Evolutionary conservation across 371 early-diverging fungal species (phyloP).

Genomic region (Actinomucor elegans): DNA sequence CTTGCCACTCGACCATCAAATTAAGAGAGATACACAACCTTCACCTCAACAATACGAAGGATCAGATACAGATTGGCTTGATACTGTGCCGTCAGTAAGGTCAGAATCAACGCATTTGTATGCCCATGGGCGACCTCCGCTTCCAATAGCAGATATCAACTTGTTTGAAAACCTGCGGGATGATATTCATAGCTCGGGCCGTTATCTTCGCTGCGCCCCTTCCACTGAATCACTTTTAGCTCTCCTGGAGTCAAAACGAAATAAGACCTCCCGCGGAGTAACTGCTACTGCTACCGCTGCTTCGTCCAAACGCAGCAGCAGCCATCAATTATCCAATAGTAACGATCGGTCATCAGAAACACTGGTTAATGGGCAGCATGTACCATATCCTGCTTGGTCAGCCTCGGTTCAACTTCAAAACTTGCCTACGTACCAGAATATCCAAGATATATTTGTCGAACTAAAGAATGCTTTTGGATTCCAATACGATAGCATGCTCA

Average conservation of each 20-base stretch:
- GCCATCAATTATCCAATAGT: background rate
- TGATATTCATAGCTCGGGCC: constrained; percentile 58
- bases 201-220: constrained; percentile 71
- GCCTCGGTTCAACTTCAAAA: constrained; percentile 47
- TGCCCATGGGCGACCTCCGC: background rate
- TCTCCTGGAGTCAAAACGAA: constrained; percentile 63
- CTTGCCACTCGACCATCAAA: constrained; percentile 13
- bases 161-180: constrained; percentile 59
- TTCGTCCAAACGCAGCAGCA: constrained; percentile 1
- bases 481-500: constrained; percentile 77
- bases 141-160: constrained; percentile 48
- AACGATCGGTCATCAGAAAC: constrained; percentile 16
- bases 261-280: constrained; percentile 14
- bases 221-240: constrained; percentile 73
- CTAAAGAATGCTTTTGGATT: constrained; percentile 75
- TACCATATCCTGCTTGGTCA: constrained; percentile 68
- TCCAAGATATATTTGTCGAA: constrained; percentile 66
- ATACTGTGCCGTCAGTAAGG: constrained; percentile 1
- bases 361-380: constrained; percentile 20
- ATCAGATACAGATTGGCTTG: constrained; percentile 14
- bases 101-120: constrained; percentile 4
- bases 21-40: background rate
- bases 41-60: constrained; percentile 7
- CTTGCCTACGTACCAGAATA: constrained; percentile 64
- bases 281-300: constrained; percentile 6